phyloP scores from a whole-genome alignment of 768 basidiomycete species.

The Boletus sensibilis region DNA sequence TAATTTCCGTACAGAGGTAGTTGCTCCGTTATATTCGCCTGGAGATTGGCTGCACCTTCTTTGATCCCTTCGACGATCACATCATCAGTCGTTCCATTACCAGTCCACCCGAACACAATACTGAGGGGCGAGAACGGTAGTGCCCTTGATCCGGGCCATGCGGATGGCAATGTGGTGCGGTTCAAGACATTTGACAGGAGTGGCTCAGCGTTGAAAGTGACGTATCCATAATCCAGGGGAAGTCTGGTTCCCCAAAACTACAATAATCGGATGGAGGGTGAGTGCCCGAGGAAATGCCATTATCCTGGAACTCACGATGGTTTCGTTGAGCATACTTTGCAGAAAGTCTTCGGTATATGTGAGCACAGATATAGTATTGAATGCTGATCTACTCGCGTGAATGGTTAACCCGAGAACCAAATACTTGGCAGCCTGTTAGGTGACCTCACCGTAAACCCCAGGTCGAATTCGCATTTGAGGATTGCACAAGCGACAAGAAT shows the following conservation, averaged over 20 bases:
- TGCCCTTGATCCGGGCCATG: conserved; percentile 47
- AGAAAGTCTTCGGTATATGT: conserved; percentile 21
- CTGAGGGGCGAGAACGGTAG: conserved; percentile 44
- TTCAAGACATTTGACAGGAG: conserved; percentile 44
- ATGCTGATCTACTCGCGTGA: conserved; percentile 18
- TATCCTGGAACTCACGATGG: conserved; percentile 12
- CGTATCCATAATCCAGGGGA: conserved; percentile 38
- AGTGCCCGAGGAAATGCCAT: background rate
- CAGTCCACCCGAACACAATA: conserved; percentile 47
- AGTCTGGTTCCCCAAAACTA: conserved; percentile 44
- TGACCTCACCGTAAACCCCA: conserved; percentile 25
- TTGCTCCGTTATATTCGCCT: conserved; percentile 37
- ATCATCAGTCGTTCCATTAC: conserved; percentile 36
- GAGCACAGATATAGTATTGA: conserved; percentile 26
- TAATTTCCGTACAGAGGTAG: conserved; percentile 60
- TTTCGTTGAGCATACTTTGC: conserved; percentile 16
- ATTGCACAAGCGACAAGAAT: conserved; percentile 26
- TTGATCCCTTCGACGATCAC: conserved; percentile 41
- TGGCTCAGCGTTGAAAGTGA: conserved; percentile 51
- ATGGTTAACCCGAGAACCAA: background rate
- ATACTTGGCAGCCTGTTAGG: background rate
- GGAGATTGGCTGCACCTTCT: conserved; percentile 40
- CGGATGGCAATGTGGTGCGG: conserved; percentile 39
- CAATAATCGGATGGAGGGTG: conserved; percentile 11
- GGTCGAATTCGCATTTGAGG: conserved; percentile 17